These are phyloP conservation scores for Harringtonia aguacate DNA, from an alignment of 2,329 filamentous ascomycete species.

Conservation along the genomic window DNA sequence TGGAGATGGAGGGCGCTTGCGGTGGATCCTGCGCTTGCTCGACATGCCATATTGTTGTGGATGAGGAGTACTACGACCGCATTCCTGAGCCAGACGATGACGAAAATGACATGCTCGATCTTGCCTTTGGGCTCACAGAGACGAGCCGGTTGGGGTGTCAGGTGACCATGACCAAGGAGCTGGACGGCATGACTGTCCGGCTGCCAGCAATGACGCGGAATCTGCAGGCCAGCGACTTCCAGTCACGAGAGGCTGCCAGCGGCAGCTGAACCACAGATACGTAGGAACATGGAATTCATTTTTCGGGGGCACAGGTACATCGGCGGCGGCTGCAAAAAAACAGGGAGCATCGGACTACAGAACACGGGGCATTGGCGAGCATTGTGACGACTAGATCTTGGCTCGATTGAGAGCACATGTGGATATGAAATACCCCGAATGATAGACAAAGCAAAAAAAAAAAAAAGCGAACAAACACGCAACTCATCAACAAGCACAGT, in stretches of 20 bases:
- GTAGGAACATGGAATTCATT: not conserved
- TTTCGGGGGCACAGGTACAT: not conserved
- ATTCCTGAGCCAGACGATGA: constrained; percentile 71
- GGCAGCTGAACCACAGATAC: not conserved
- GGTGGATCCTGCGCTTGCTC: constrained; percentile 90
- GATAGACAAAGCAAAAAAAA: not conserved
- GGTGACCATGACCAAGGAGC: constrained; percentile 79
- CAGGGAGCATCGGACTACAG: not conserved
- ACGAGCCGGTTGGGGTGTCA: constrained; percentile 79
- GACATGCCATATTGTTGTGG: constrained; percentile 83
- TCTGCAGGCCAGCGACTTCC: constrained; percentile 88
- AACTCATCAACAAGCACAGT: constrained; percentile 1
- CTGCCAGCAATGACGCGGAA: constrained; percentile 93
- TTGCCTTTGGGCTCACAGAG: constrained; percentile 84
- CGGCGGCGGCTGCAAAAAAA: no score
- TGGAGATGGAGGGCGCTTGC: constrained; percentile 98
- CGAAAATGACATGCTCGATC: constrained; percentile 83
- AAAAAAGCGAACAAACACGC: constrained; percentile 1
- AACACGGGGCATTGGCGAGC: not conserved
- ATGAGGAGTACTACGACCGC: constrained; percentile 62
- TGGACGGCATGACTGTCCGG: constrained; percentile 77
- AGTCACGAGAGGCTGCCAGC: constrained; percentile 15
- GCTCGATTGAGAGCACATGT: not conserved
- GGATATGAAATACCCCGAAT: constrained; percentile 2
- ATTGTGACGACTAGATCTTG: not conserved